phyloP scores from a whole-genome alignment of 1,284 basidiomycete species.

The Ustilago esculenta region DNA sequence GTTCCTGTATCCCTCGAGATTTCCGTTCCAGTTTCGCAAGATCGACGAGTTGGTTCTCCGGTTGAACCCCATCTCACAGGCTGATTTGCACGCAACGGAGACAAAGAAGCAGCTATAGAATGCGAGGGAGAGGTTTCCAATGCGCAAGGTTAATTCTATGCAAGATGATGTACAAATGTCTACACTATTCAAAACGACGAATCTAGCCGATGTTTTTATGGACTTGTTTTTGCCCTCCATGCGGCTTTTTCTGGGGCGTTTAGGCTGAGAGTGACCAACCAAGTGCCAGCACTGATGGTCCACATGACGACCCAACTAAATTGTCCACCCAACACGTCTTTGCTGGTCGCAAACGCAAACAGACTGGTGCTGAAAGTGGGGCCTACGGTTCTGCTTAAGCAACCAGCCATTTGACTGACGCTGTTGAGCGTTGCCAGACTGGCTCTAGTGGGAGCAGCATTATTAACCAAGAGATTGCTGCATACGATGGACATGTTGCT shows the following conservation, averaged over 20 bases:
- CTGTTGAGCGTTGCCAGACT: conserved; percentile 52
- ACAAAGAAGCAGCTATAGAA: background rate
- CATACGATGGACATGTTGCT: conserved; percentile 53
- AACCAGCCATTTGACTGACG: conserved; percentile 44
- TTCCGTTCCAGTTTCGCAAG: conserved; percentile 94
- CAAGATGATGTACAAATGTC: too few relatives aligned
- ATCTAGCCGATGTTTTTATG: background rate
- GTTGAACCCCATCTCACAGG: conserved; percentile 6
- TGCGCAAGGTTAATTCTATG: too few relatives aligned
- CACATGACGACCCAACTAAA: conserved; percentile 44
- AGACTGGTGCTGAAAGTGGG: conserved; percentile 44
- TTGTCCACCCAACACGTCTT: conserved; percentile 28
- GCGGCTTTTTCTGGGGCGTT: conserved; percentile 19
- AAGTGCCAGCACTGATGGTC: conserved; percentile 12
- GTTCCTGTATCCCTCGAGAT: conserved; percentile 92
- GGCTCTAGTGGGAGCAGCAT: conserved; percentile 30
- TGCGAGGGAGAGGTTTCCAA: too few relatives aligned
- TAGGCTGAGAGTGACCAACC: conserved; percentile 23
- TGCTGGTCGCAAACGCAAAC: conserved; percentile 45
- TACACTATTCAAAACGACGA: too few relatives aligned
- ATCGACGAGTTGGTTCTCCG: conserved; percentile 79
- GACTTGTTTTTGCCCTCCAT: conserved; percentile 17
- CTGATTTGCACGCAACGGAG: conserved; percentile 1
- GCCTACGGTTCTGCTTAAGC: conserved; percentile 39
- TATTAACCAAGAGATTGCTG: conserved; percentile 49